Evolutionary conservation across 768 basidiomycete genomes (phyloP).

Genomic region (Infundibulicybe gibba): DNA sequence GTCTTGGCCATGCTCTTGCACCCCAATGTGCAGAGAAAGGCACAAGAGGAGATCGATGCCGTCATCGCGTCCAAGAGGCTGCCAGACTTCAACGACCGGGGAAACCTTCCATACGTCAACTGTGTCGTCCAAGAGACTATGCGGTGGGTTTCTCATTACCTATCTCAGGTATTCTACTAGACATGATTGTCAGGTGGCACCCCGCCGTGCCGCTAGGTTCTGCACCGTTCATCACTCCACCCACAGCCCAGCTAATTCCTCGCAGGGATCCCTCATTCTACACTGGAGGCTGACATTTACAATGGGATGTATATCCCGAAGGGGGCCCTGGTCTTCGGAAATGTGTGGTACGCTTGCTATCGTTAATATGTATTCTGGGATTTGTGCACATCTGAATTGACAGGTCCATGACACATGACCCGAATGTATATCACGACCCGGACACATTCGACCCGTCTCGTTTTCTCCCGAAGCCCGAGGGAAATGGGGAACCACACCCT

Average conservation of each 20-base stretch:
- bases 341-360: slow-evolving; percentile 26
- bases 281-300: slow-evolving; percentile 35
- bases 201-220: background rate
- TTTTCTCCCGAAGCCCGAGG: slow-evolving; percentile 22
- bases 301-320: slow-evolving; percentile 35
- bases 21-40: slow-evolving; percentile 22
- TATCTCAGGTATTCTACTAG: background rate
- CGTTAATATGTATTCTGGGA: background rate
- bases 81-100: slow-evolving; percentile 4
- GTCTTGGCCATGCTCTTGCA: slow-evolving; percentile 25
- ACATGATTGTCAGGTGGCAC: background rate
- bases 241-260: background rate
- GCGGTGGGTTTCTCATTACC: background rate
- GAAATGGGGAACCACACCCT: slow-evolving; percentile 9
- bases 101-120: background rate
- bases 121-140: background rate
- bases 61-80: slow-evolving; percentile 19
- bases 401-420: slow-evolving; percentile 35
- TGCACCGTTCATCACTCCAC: background rate
- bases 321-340: slow-evolving; percentile 35
- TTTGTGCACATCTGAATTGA: slow-evolving; percentile 16
- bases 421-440: slow-evolving; percentile 32
- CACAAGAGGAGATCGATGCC: slow-evolving; percentile 24
- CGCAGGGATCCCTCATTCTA: slow-evolving; percentile 19
- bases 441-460: slow-evolving; percentile 36